Percentiles rank a stretch among this genome's conserved stretches.
These are phyloP conservation scores for Saksenaea vasiformis DNA, from an alignment of 371 early-diverging fungal species.

Conservation along the genomic window DNA sequence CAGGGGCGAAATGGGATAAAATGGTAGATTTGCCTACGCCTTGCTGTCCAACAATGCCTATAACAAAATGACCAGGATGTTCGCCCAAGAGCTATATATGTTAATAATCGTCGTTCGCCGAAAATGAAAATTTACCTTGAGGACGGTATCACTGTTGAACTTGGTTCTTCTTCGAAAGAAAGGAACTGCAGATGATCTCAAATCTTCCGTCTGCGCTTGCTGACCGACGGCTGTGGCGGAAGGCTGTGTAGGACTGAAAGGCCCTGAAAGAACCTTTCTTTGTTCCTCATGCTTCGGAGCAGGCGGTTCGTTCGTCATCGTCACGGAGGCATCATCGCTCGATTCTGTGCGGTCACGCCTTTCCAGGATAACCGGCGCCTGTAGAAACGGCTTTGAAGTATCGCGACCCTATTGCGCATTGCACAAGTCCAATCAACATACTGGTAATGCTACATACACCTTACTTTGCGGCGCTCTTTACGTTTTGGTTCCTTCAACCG, in stretches of 20 bases:
- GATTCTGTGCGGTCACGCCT: slow-evolving; percentile 21
- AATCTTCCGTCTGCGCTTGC: slow-evolving; percentile 4
- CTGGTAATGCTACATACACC: not conserved
- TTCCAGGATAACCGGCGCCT: slow-evolving; percentile 32
- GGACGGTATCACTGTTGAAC: slow-evolving; percentile 15
- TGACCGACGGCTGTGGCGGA: not conserved
- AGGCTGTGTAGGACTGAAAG: not conserved
- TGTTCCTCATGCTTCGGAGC: slow-evolving; percentile 7
- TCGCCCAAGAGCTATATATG: slow-evolving; percentile 53
- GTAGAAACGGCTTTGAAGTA: slow-evolving; percentile 17
- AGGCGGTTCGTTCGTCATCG: slow-evolving; percentile 1
- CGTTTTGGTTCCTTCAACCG: slow-evolving; percentile 3
- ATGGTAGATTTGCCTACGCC: slow-evolving; percentile 76
- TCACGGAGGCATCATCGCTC: not conserved
- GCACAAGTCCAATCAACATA: not conserved
- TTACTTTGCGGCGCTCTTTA: slow-evolving; percentile 16
- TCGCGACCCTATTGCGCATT: slow-evolving; percentile 6
- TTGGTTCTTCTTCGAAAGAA: slow-evolving; percentile 8
- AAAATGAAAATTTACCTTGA: slow-evolving; percentile 11
- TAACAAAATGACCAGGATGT: slow-evolving; percentile 76
- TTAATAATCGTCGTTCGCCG: not conserved
- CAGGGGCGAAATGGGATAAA: slow-evolving; percentile 59
- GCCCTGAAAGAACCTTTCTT: not conserved
- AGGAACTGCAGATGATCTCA: slow-evolving; percentile 3
- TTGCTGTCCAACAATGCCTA: slow-evolving; percentile 72